These are phyloP conservation scores for Elsinoe ampelina DNA, from an alignment of 2,329 filamentous ascomycete species.

Conservation along the genomic window DNA sequence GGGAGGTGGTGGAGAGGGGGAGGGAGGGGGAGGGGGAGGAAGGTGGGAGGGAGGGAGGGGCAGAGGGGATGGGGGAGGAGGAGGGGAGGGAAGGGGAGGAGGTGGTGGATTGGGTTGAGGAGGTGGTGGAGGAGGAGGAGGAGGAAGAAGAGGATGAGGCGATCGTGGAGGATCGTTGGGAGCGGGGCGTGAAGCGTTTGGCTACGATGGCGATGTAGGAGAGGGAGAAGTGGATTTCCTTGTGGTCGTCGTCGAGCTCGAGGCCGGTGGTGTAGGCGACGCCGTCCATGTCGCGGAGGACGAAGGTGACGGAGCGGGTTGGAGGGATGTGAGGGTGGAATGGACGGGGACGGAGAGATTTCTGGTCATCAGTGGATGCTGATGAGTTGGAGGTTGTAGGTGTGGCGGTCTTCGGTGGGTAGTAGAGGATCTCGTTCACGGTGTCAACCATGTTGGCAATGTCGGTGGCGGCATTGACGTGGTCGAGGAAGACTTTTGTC, in stretches of 20 bases:
- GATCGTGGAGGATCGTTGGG: neutral
- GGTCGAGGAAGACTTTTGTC: constrained; percentile 55
- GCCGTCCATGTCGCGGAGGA: constrained; percentile 69
- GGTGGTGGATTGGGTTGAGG: neutral
- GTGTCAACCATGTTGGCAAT: constrained; percentile 54
- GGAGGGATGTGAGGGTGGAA: constrained; percentile 35
- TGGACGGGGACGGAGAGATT: constrained; percentile 3
- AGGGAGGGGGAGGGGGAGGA: constrained; percentile 56
- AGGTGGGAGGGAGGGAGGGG: constrained; percentile 43
- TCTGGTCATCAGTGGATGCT: neutral
- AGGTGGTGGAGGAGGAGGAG: neutral
- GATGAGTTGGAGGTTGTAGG: neutral
- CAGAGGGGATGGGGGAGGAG: neutral
- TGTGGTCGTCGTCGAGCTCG: constrained; percentile 75
- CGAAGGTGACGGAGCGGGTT: constrained; percentile 78
- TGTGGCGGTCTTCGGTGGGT: constrained; percentile 9
- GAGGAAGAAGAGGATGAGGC: neutral
- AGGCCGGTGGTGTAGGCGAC: constrained; percentile 82
- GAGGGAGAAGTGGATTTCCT: constrained; percentile 83
- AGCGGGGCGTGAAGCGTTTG: neutral
- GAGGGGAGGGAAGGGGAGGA: neutral
- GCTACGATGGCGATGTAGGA: constrained; percentile 52
- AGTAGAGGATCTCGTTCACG: constrained; percentile 67
- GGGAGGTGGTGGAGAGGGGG: neutral
- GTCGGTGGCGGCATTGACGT: constrained; percentile 53